Percentiles rank a stretch among this genome's conserved stretches.
Evolutionary conservation across 139 green algal genomes (phyloP).

Genomic region (Asterochloris erici): DNA sequence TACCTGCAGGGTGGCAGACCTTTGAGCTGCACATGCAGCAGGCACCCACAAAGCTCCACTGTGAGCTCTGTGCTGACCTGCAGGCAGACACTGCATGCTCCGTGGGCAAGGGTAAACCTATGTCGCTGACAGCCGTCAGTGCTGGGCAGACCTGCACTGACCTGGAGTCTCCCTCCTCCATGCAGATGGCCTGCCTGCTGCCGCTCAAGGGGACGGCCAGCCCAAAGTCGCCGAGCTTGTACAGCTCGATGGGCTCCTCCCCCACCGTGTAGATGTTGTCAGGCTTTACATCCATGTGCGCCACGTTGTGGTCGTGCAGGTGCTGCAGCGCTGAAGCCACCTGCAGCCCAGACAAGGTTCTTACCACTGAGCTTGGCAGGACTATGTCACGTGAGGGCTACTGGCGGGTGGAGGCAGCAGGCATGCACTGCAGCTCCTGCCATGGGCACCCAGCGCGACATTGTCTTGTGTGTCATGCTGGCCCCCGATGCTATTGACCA

Average conservation of each 20-base stretch:
- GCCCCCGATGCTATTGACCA: too few species aligned
- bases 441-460: too few species aligned
- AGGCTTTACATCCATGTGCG: constrained; percentile 94
- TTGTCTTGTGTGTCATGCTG: too few species aligned
- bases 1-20: constrained; percentile 58
- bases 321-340: constrained; percentile 71
- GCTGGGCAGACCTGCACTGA: constrained; percentile 18
- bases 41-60: too few species aligned
- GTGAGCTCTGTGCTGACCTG: background rate
- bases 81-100: background rate
- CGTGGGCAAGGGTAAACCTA: too few species aligned
- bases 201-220: constrained; percentile 50
- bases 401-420: too few species aligned
- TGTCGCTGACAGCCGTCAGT: background rate
- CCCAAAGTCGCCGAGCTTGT: constrained; percentile 94
- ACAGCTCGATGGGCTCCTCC: constrained; percentile 19
- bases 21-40: background rate
- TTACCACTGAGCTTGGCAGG: too few species aligned
- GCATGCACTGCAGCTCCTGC: too few species aligned
- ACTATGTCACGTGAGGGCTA: too few species aligned
- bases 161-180: constrained; percentile 74
- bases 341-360: constrained; percentile 22
- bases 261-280: constrained; percentile 84
- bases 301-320: constrained; percentile 76
- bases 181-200: constrained; percentile 14